Percentiles rank a stretch among this genome's conserved stretches.
Evolutionary conservation across 768 basidiomycete genomes (phyloP).

Genomic region (Tricholoma sp.): DNA sequence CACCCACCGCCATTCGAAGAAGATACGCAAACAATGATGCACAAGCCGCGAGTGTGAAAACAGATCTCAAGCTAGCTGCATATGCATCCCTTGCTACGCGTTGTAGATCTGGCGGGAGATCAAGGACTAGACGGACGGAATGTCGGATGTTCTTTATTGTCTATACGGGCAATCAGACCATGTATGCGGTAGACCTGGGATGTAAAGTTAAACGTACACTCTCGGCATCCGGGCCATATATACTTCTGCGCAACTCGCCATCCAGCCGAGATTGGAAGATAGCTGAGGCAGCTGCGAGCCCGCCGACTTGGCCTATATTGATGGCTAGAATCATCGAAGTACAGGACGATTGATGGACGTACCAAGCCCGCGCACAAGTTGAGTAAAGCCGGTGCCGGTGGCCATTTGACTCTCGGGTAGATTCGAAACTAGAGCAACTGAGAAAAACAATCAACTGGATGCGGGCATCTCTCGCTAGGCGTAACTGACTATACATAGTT

Average conservation of each 20-base stretch:
- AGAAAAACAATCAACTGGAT: background rate
- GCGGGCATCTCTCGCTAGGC: background rate
- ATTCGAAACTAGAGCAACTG: constrained; percentile 54
- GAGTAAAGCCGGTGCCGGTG: constrained; percentile 54
- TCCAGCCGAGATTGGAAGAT: constrained; percentile 52
- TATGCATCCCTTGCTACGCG: constrained; percentile 50
- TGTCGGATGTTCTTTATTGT: constrained; percentile 49
- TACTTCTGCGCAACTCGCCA: constrained; percentile 38
- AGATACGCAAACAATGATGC: constrained; percentile 48
- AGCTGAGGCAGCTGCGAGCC: constrained; percentile 55
- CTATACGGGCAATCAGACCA: constrained; percentile 19
- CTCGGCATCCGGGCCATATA: constrained; percentile 37
- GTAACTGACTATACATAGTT: constrained; percentile 47
- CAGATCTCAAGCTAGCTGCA: constrained; percentile 41
- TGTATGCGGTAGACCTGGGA: background rate
- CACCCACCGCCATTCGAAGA: constrained; percentile 45
- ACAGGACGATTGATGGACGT: constrained; percentile 1
- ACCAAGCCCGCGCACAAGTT: constrained; percentile 59
- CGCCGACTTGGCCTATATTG: constrained; percentile 48
- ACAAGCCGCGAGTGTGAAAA: constrained; percentile 49
- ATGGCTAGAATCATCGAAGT: background rate
- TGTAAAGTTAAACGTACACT: constrained; percentile 26
- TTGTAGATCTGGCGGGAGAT: constrained; percentile 43
- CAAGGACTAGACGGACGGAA: constrained; percentile 42
- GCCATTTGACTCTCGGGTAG: constrained; percentile 50